A percentile compares a stretch with the other conserved stretches of the same genome.
These are phyloP conservation scores for Tubosaeta sp. DNA, from an alignment of 768 basidiomycete genomes.

Conservation along the genomic window DNA sequence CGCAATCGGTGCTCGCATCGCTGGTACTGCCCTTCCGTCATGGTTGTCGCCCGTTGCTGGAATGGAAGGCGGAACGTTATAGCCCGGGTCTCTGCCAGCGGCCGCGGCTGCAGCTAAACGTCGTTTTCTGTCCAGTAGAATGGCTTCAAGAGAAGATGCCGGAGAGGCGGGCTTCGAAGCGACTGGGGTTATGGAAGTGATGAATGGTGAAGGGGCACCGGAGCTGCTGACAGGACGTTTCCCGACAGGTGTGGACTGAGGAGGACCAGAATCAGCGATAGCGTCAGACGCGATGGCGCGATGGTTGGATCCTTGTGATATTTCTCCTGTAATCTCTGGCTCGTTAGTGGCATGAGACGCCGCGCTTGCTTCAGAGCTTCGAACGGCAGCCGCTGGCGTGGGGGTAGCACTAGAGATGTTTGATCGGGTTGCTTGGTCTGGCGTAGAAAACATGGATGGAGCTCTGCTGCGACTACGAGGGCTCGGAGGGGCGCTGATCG, in stretches of 20 bases:
- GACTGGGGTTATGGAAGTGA: conserved; percentile 10
- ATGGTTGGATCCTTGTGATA: not conserved
- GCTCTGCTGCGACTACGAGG: conserved; percentile 31
- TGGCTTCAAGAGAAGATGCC: conserved; percentile 60
- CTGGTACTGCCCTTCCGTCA: conserved; percentile 10
- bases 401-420: not conserved
- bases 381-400: not conserved
- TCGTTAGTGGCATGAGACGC: not conserved
- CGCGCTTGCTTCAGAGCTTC: not conserved
- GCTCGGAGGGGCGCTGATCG: conserved; percentile 56
- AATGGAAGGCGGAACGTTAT: conserved; percentile 1
- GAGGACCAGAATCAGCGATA: not conserved
- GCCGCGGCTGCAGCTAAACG: conserved; percentile 31
- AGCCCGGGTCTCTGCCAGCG: conserved; percentile 14
- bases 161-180: conserved; percentile 41
- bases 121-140: conserved; percentile 63
- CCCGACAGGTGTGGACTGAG: conserved; percentile 7
- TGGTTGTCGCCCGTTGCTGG: conserved; percentile 12
- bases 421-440: conserved; percentile 1
- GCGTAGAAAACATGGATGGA: conserved; percentile 3
- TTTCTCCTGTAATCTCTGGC: conserved; percentile 1
- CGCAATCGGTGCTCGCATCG: conserved; percentile 11
- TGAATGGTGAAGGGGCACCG: conserved; percentile 7
- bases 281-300: not conserved
- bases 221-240: conserved; percentile 16